Evolutionary conservation across 768 basidiomycete genomes (phyloP).

Genomic region (Tephrocybe sp.): DNA sequence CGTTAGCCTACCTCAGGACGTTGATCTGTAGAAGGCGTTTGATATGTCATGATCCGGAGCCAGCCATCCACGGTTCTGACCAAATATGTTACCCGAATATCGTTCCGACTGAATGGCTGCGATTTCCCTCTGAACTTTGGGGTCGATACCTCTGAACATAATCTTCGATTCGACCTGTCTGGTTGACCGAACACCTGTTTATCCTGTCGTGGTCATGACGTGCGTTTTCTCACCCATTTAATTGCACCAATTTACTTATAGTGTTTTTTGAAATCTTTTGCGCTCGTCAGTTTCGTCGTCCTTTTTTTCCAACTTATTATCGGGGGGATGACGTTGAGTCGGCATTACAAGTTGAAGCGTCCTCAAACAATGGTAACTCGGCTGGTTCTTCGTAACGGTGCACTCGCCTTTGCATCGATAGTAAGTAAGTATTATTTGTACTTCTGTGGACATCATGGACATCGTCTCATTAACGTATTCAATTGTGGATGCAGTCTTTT

Average conservation of each 20-base stretch:
- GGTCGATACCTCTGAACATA: background rate
- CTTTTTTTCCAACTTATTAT: constrained; percentile 9
- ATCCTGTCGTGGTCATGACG: constrained; percentile 9
- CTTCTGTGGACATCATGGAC: background rate
- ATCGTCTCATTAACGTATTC: background rate
- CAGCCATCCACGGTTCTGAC: too few species aligned
- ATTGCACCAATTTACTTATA: background rate
- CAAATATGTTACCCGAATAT: too few species aligned
- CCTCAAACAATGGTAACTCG: background rate
- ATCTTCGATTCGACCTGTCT: constrained; percentile 12
- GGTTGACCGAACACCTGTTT: constrained; percentile 7
- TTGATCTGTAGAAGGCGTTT: too few species aligned
- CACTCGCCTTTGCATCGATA: constrained; percentile 4
- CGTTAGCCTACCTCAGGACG: too few species aligned
- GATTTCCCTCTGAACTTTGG: too few species aligned
- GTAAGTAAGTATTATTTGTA: background rate
- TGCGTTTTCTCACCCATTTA: too few species aligned
- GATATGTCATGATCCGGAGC: too few species aligned
- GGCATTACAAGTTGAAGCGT: background rate
- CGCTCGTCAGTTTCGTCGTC: background rate
- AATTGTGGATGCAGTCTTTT: constrained; percentile 4
- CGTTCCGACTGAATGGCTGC: too few species aligned
- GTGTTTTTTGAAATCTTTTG: background rate
- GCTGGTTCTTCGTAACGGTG: constrained; percentile 9
- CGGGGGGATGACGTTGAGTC: constrained; percentile 9